A percentile compares a stretch with the other conserved stretches of the same genome.
These are phyloP conservation scores for Penicillium desertorum DNA, from an alignment of 495 filamentous ascomycete genomes.

Conservation along the genomic window DNA sequence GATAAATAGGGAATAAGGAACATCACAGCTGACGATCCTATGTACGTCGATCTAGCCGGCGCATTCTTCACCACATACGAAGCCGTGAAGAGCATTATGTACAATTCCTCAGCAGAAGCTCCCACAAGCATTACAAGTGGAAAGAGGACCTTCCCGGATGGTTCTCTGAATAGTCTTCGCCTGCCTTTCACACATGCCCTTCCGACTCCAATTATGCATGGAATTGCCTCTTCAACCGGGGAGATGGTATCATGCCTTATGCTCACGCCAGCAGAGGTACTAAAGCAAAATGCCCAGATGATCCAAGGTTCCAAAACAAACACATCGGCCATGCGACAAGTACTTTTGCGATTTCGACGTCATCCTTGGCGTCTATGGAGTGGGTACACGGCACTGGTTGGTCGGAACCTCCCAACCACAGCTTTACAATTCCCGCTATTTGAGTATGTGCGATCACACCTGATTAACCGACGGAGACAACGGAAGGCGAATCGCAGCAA, in stretches of 20 bases:
- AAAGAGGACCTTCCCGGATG: background rate
- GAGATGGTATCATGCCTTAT: slow-evolving; percentile 83
- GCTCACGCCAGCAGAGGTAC: slow-evolving; percentile 83
- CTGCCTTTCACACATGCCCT: slow-evolving; percentile 40
- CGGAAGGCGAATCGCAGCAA: slow-evolving; percentile 18
- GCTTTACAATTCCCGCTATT: slow-evolving; percentile 87
- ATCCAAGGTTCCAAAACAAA: slow-evolving; percentile 20
- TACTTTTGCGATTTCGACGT: slow-evolving; percentile 52
- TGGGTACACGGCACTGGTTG: slow-evolving; percentile 76
- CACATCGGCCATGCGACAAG: slow-evolving; percentile 48
- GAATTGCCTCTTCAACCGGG: slow-evolving; percentile 66
- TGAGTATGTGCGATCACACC: slow-evolving; percentile 57
- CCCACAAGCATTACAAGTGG: slow-evolving; percentile 15
- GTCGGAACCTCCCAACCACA: slow-evolving; percentile 82
- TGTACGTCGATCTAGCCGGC: slow-evolving; percentile 55
- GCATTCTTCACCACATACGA: slow-evolving; percentile 93
- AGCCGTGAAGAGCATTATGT: slow-evolving; percentile 60
- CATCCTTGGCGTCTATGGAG: slow-evolving; percentile 47
- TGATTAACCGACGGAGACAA: slow-evolving; percentile 38
- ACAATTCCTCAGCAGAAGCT: slow-evolving; percentile 33
- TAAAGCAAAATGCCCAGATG: slow-evolving; percentile 94
- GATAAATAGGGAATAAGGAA: background rate
- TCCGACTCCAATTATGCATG: slow-evolving; percentile 65
- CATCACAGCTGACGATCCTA: background rate
- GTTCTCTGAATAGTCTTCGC: slow-evolving; percentile 42